Percentiles rank a stretch among this genome's conserved stretches.
These are phyloP conservation scores for Arctostaphylos glauca DNA, from an alignment of 148 eudicot genomes.

Conservation along the genomic window DNA sequence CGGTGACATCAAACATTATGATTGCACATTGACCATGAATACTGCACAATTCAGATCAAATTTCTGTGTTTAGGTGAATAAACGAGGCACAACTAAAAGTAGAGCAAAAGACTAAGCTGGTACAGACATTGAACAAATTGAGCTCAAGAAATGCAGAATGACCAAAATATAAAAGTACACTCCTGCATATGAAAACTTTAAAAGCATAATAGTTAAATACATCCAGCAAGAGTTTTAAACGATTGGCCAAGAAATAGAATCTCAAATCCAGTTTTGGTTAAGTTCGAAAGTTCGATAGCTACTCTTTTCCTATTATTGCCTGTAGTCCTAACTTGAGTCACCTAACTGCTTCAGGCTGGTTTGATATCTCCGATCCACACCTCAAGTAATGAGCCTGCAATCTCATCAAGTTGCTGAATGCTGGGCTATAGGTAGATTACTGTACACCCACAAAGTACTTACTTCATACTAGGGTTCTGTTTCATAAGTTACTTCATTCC, in stretches of 20 bases:
- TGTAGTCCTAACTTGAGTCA: not conserved
- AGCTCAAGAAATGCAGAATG: not conserved
- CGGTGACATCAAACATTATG: slow-evolving; percentile 30
- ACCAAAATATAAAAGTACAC: not conserved
- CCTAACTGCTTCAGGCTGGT: not conserved
- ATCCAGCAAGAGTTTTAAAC: not conserved
- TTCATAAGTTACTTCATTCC: not conserved
- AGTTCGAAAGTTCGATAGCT: not conserved
- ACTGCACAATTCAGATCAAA: slow-evolving; percentile 18
- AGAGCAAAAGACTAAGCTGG: not conserved
- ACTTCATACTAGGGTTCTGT: not conserved
- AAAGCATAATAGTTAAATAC: not conserved
- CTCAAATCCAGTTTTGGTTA: not conserved
- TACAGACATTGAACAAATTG: not conserved
- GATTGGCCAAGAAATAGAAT: not conserved
- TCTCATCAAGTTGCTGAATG: not conserved
- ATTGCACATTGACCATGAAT: slow-evolving; percentile 35
- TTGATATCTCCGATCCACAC: not conserved
- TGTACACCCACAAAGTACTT: not conserved
- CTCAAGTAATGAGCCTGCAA: not conserved
- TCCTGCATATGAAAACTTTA: not conserved
- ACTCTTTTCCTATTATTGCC: not conserved
- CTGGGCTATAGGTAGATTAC: not conserved
- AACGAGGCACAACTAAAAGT: not conserved
- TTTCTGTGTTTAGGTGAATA: not conserved